phyloP scores from a whole-genome alignment of 352 stramenopile genomes.

The Globisporangium takayamanum region DNA sequence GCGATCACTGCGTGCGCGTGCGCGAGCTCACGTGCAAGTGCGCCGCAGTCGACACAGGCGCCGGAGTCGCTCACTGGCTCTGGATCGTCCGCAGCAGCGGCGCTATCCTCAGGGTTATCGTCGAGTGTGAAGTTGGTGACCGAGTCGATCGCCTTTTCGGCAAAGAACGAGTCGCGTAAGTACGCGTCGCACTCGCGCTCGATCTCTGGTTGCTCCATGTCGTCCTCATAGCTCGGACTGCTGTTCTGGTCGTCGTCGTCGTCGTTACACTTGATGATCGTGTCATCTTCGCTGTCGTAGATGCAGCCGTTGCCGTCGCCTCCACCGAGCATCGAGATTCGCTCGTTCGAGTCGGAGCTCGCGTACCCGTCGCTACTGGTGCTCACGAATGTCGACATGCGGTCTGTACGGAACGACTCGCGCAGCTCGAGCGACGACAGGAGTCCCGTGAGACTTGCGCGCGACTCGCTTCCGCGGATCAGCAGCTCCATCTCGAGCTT shows the following conservation, averaged over 20 bases:
- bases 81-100: conserved; percentile 6
- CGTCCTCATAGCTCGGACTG: not conserved
- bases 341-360: not conserved
- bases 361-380: not conserved
- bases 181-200: conserved; percentile 21
- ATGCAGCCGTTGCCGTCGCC: not conserved
- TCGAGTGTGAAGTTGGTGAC: conserved; percentile 18
- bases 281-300: not conserved
- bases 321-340: not conserved
- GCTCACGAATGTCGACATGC: not conserved
- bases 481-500: conserved; percentile 22
- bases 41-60: not conserved
- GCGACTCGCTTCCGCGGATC: conserved; percentile 9
- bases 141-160: conserved; percentile 11
- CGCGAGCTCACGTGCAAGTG: not conserved
- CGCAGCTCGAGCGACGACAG: conserved; percentile 17
- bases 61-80: conserved; percentile 2
- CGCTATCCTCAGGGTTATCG: conserved; percentile 11
- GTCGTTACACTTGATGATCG: no score
- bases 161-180: conserved; percentile 15
- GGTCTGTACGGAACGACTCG: conserved; percentile 5
- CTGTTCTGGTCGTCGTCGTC: not conserved
- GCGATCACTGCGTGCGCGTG: not conserved
- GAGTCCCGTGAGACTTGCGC: conserved; percentile 11
- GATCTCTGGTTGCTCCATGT: conserved; percentile 19